Base-by-base conservation (phyloP, 2,329 filamentous ascomycete genomes). In the Claviceps monticola region DNA sequence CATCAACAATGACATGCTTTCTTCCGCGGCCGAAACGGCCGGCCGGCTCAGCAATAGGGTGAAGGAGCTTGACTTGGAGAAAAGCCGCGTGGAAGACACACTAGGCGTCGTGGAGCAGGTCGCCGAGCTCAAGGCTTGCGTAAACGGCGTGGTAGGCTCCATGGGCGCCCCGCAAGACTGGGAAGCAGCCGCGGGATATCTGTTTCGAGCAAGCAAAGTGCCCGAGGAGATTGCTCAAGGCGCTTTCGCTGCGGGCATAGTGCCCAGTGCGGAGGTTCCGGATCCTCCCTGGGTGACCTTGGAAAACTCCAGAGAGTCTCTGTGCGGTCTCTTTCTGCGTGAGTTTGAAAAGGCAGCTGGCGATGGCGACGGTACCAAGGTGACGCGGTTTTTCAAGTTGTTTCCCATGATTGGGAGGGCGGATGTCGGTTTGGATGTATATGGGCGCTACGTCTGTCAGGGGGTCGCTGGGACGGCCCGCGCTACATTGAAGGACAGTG, bases 161-260 rank as follows among this genome's bases (percentile, higher is more conserved):
- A 98, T 98, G 93, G 93, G 91, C 37, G 91, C 90, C 4, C 88
- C 93, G 43, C 93, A 98, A 68, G 93, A 98, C 71, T 98, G 93
- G 93, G 93, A 98, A 68, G 93, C 88, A 3, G 93, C 93, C 3
- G 93, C 93, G 2, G 86, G 79, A 46, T 97, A 97, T 66, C 77
- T 98, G 53, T 81, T 86, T 56, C 80, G 91, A 45, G 90, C 93
- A 6, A 82, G 82, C 54, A 82, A 85, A 58, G 82, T 98, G 13
- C 90, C 91, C 0, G 76, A 82, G 49, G 75, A 84, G 1, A 91
- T 98, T 49, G 76, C 90, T 49, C 78, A 85, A 58, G 88, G 93
- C 26, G 79, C 82, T 16, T 98, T 98, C 64, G 91, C 93, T 0
- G 85, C 90, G 38, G 82, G 88, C 57, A 91, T 95, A 63, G 93